These are phyloP conservation scores for Mitragyna speciosa DNA, from an alignment of 257 asterid species.

Conservation along the genomic window DNA sequence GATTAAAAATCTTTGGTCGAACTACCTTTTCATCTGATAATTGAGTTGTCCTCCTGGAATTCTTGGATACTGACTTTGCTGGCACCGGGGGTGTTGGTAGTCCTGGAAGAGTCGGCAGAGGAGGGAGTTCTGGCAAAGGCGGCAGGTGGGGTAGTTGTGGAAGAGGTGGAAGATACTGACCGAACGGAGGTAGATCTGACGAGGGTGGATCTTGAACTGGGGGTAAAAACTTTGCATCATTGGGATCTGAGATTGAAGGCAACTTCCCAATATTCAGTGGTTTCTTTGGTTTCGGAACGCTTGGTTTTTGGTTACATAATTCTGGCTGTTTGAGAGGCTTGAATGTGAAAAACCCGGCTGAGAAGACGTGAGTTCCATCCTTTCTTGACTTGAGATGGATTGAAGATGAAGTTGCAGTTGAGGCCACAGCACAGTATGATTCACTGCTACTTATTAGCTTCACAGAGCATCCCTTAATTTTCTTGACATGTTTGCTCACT, in stretches of 20 bases:
- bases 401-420: conserved; percentile 56
- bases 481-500: conserved; percentile 59
- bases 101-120: conserved; percentile 57
- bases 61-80: conserved; percentile 14
- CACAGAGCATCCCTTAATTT: conserved; percentile 64
- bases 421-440: conserved; percentile 65
- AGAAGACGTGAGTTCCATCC: conserved; percentile 62
- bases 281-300: conserved; percentile 17
- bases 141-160: conserved; percentile 38
- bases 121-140: conserved; percentile 56
- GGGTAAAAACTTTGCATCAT: conserved; percentile 48
- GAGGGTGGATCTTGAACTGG: conserved; percentile 44
- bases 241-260: conserved; percentile 37
- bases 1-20: conserved; percentile 20
- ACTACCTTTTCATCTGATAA: conserved; percentile 17
- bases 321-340: conserved; percentile 67
- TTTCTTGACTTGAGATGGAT: conserved; percentile 52
- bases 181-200: conserved; percentile 24
- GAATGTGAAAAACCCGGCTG: conserved; percentile 86
- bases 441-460: conserved; percentile 64
- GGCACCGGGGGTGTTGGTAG: conserved; percentile 50
- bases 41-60: conserved; percentile 24
- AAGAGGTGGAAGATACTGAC: conserved; percentile 33
- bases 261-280: conserved; percentile 15
- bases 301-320: conserved; percentile 58